Base-by-base conservation (phyloP, 2,329 filamentous ascomycete species). In the Arthrobotrys iridis region DNA sequence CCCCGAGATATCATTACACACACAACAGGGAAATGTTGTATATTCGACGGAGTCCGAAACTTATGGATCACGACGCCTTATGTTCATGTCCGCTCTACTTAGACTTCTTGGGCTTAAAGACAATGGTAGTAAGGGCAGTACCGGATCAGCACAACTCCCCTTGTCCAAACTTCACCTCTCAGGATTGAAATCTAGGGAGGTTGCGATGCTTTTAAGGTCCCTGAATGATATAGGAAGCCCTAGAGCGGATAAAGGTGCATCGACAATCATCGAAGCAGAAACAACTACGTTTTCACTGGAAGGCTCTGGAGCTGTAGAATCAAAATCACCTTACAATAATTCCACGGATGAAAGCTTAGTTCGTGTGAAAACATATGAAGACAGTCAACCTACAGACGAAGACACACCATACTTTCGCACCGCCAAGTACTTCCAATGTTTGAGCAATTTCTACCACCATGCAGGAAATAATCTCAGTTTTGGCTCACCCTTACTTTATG, bases 151-250 rank as follows among this genome's bases (percentile, higher is more conserved):
- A 20, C 52, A 35, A 33, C 45, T 93, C 10, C 90, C 91, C 71
- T 88, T 97, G 37, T 96, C 94, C 77, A 88, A 86, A 78, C 85
- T 97, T 55, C 92, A 97, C 83, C 85, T 98, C 60, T 94, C 93
- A 43, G 90, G 91, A 72, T 82, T 89, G 57, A 84, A 88, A 77
- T 85, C 88, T 52, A 83, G 84, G 78, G 88, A 90, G 41, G 88
- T 93, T 91, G 74, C 88, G 93, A 77, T 87, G 87, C 65, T 86
- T 84, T 26, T 88, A 91, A 58, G 22, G 30, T 7, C 1, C 4
- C n/a, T 70, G n/a, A 35, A 26, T 13, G 24, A n/a, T 6, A 8
- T 46, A 2, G 37, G n/a, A 18, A 28, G n/a, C 20, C 10, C 41
- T 4, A 4, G 10, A 22, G 22, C 10, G 8, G 13, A 10, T 7